Conservation (phyloP, 768 basidiomycete species). For the Mycena vulgaris region DNA sequence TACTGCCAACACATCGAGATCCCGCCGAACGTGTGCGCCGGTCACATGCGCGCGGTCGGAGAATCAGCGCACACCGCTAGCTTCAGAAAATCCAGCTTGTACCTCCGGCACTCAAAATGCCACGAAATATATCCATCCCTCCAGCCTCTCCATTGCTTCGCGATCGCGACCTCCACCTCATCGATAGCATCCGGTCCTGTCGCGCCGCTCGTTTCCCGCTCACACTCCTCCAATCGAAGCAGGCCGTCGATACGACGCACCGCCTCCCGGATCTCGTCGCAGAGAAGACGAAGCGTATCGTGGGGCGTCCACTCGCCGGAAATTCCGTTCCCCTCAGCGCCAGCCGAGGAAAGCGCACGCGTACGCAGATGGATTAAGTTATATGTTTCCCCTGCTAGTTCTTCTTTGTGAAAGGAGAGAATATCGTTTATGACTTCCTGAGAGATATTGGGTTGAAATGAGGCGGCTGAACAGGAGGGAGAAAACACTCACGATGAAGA, state of each 20-base stretch:
- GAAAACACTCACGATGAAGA: not conserved
- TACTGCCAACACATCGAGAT: too few relatives aligned
- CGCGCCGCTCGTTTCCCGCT: slow-evolving; percentile 7
- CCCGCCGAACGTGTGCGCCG: too few relatives aligned
- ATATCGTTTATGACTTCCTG: slow-evolving; percentile 31
- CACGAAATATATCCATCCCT: slow-evolving; percentile 29
- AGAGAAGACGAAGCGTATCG: slow-evolving; percentile 16
- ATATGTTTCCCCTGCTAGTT: slow-evolving; percentile 28
- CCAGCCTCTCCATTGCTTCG: slow-evolving; percentile 30
- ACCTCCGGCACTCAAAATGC: slow-evolving; percentile 30
- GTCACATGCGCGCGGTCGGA: too few relatives aligned
- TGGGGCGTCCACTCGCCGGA: slow-evolving; percentile 7
- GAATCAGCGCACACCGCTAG: too few relatives aligned
- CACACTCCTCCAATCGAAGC: slow-evolving; percentile 17
- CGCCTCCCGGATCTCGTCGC: slow-evolving; percentile 17
- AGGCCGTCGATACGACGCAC: slow-evolving; percentile 20
- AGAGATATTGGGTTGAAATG: not conserved
- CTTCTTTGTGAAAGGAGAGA: slow-evolving; percentile 31
- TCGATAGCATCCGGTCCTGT: not conserved
- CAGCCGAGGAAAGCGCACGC: not conserved
- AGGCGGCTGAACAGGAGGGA: not conserved
- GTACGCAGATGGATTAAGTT: slow-evolving; percentile 30
- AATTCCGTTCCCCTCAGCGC: not conserved
- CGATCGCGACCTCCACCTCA: slow-evolving; percentile 10
- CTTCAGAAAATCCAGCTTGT: slow-evolving; percentile 18